phyloP scores from a whole-genome alignment of 495 filamentous ascomycete species.

The Monascus purpureus region DNA sequence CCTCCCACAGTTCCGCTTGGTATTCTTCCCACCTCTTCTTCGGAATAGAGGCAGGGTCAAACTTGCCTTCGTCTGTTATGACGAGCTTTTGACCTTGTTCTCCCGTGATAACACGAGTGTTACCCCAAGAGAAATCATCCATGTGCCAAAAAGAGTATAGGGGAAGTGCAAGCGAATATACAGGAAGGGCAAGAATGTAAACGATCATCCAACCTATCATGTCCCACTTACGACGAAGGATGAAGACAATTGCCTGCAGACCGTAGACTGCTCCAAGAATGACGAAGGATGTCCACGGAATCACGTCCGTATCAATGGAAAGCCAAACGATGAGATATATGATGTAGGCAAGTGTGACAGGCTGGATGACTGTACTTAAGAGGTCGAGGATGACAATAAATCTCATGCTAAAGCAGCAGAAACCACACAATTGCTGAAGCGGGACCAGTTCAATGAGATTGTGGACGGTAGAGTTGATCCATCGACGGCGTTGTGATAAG shows the following conservation, averaged over 20 bases:
- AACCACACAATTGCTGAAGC: conserved; percentile 86
- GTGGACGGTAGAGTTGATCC: conserved; percentile 99
- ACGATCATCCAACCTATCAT: conserved; percentile 99
- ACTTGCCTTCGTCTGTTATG: conserved; percentile 95
- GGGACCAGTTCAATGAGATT: conserved; percentile 94
- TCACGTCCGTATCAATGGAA: conserved; percentile 36
- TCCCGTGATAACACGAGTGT: conserved; percentile 92
- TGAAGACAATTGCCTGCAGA: conserved; percentile 95
- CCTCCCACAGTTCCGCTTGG: conserved; percentile 87
- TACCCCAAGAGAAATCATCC: conserved; percentile 99
- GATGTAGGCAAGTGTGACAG: conserved; percentile 85
- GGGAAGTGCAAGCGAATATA: conserved; percentile 83
- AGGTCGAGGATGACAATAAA: conserved; percentile 96
- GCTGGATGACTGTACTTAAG: conserved; percentile 79
- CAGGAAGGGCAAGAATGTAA: conserved; percentile 80
- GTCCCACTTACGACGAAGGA: conserved; percentile 90
- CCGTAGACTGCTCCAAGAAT: conserved; percentile 91
- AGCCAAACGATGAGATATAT: conserved; percentile 75
- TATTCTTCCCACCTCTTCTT: conserved; percentile 99
- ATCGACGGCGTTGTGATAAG: conserved; percentile 93
- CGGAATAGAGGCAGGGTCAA: conserved; percentile 83
- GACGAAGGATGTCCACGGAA: conserved; percentile 77
- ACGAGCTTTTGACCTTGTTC: conserved; percentile 87
- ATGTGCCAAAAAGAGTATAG: conserved; percentile 98
- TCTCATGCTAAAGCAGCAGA: conserved; percentile 99